Base-by-base conservation (phyloP, 2,329 filamentous ascomycete genomes). In the Cladosporium sp. region DNA sequence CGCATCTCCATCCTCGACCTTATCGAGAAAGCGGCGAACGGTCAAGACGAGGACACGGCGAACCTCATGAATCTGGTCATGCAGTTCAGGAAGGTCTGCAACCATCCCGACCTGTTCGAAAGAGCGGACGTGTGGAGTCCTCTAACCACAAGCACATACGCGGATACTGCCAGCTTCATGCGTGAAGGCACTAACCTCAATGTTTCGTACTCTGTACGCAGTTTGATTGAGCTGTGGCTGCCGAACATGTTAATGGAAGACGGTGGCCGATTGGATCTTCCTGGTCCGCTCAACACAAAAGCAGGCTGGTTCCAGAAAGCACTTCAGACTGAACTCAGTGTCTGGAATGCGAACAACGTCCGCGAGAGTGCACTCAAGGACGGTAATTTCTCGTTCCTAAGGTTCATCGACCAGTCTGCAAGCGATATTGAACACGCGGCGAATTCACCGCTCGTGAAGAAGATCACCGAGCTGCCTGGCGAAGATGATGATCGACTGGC, bases 11-110 rank as follows among this genome's bases (percentile, higher is more conserved):
- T 99, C 71, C 95, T 98, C 88, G 95, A 99, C 76, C 88, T 99
- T 21, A 96, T 99, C 64, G 95, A 99, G 79, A 98, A 97, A 84
- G 93, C 92, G 1, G 94, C 94, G 2, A 86, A 95, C 71, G 95
- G 95, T 40, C 93, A 97, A 73, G 95, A 98, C 59, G 89, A 94
- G 72, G 95, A 98, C 76, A 96, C 92, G 40, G 93, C 94, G 49
- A 98, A 94, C 1, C 81, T 99, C 73, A 98, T 99, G 95, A 99
- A 99, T 79, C 84, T 99, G 70, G 95, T 99, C 69, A 99, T 99
- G 95, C 95, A 99, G 80, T 99, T 99, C 86, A 88, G 95, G 73
- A 99, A 99, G 81, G 95, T 99, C 65, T 99, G 95, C 82, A 99
- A 99, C 75, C 95, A 99, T 76, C 95, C 95, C 0, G 95, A 99